Evolutionary conservation across 192 early-diverging fungal species (phyloP).

Genomic region (Chytriomyces hyalinus): DNA sequence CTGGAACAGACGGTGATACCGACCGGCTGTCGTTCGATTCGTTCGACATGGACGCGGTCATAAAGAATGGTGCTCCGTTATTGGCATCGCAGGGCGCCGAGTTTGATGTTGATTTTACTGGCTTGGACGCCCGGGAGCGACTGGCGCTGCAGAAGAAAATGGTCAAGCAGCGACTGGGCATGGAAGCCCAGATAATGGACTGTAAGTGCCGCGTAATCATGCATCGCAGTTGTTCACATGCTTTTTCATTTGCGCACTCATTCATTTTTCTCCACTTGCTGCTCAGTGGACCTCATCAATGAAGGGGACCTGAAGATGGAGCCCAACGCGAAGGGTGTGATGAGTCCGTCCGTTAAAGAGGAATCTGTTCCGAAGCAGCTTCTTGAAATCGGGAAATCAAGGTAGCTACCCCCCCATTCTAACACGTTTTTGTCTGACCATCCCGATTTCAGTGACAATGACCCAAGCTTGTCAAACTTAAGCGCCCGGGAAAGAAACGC

Average conservation of each 20-base stretch:
- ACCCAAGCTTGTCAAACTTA: slow-evolving; percentile 72
- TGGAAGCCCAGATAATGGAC: slow-evolving; percentile 88
- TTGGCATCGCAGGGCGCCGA: slow-evolving; percentile 89
- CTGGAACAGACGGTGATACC: neutral
- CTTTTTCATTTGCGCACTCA: slow-evolving; percentile 1
- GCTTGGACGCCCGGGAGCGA: slow-evolving; percentile 80
- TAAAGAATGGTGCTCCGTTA: slow-evolving; percentile 77
- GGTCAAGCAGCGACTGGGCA: slow-evolving; percentile 80
- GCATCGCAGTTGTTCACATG: neutral
- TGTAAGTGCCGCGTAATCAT: slow-evolving; percentile 48
- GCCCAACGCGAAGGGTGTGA: neutral
- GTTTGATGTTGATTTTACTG: slow-evolving; percentile 80
- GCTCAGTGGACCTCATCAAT: slow-evolving; percentile 78
- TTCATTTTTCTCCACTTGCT: neutral
- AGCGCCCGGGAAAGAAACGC: slow-evolving; percentile 87
- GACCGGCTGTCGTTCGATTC: slow-evolving; percentile 70
- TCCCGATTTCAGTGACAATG: slow-evolving; percentile 33
- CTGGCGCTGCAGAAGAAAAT: slow-evolving; percentile 81
- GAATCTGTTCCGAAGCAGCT: slow-evolving; percentile 32
- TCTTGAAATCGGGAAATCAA: slow-evolving; percentile 34
- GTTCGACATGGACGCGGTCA: slow-evolving; percentile 83
- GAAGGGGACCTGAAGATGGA: slow-evolving; percentile 72
- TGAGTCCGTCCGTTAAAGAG: slow-evolving; percentile 10
- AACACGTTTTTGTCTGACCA: neutral
- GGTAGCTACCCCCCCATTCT: neutral